Conservation (phyloP, 148 eudicot genomes). For the Silene latifolia region DNA sequence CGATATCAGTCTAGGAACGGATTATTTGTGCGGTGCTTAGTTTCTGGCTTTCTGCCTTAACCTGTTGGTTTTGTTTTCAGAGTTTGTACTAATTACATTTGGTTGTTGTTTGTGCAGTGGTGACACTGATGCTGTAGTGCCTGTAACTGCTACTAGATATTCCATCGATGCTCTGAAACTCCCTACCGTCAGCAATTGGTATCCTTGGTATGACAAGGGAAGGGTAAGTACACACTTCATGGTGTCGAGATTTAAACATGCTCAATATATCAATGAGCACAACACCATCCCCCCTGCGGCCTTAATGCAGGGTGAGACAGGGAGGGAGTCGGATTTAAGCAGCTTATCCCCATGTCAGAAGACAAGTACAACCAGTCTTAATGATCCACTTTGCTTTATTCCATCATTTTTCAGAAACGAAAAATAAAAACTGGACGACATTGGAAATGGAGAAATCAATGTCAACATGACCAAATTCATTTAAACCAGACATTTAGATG, state of each 20-base stretch:
- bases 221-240: conserved; percentile 51
- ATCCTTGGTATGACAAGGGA: conserved; percentile 82
- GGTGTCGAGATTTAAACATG: background rate
- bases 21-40: background rate
- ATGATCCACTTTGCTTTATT: background rate
- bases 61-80: background rate
- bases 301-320: no score
- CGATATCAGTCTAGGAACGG: background rate
- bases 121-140: conserved; percentile 86
- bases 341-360: no score
- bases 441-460: background rate
- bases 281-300: background rate
- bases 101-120: conserved; percentile 41
- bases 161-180: conserved; percentile 85
- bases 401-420: background rate
- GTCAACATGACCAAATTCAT: background rate
- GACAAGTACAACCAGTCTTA: no score
- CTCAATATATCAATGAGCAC: background rate
- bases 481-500: background rate
- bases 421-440: background rate
- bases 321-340: no score
- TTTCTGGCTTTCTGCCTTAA: background rate
- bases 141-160: conserved; percentile 84
- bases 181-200: conserved; percentile 67
- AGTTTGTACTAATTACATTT: background rate